These are phyloP conservation scores for Hygrophoropsis aurantiaca DNA, from an alignment of 768 basidiomycete species.

Conservation along the genomic window DNA sequence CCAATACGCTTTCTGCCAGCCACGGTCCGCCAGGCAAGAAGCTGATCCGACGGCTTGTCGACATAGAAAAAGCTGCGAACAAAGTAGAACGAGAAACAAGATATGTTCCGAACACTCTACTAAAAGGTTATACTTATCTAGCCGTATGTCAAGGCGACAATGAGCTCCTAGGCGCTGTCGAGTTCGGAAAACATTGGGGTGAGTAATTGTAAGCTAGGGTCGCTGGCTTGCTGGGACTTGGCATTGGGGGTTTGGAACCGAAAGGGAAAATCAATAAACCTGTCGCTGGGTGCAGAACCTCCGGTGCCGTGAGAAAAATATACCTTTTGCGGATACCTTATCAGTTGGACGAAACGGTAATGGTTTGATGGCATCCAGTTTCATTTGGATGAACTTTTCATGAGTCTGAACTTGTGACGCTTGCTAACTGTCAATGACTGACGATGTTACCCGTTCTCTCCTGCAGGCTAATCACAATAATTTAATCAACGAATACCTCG, in stretches of 20 bases:
- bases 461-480: slow-evolving; percentile 47
- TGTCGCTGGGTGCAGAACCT: too few species aligned
- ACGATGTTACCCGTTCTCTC: slow-evolving; percentile 30
- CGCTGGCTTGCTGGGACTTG: too few species aligned
- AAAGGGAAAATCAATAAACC: slow-evolving; percentile 1
- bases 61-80: too few species aligned
- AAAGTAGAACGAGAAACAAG: too few species aligned
- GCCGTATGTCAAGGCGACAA: too few species aligned
- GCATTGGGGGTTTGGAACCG: not conserved
- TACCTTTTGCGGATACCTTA: not conserved
- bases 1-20: not conserved
- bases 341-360: not conserved
- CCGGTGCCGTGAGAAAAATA: not conserved
- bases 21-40: too few species aligned
- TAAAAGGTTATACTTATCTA: too few species aligned
- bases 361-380: not conserved
- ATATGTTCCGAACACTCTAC: too few species aligned
- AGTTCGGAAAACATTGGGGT: too few species aligned
- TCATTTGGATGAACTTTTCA: not conserved
- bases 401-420: not conserved
- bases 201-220: too few species aligned
- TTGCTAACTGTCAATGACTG: slow-evolving; percentile 1
- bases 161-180: too few species aligned
- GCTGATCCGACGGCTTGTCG: not conserved
- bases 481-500: slow-evolving; percentile 49